Conservation (phyloP, 768 basidiomycete species). For the Rhizopogon vinicolor region DNA sequence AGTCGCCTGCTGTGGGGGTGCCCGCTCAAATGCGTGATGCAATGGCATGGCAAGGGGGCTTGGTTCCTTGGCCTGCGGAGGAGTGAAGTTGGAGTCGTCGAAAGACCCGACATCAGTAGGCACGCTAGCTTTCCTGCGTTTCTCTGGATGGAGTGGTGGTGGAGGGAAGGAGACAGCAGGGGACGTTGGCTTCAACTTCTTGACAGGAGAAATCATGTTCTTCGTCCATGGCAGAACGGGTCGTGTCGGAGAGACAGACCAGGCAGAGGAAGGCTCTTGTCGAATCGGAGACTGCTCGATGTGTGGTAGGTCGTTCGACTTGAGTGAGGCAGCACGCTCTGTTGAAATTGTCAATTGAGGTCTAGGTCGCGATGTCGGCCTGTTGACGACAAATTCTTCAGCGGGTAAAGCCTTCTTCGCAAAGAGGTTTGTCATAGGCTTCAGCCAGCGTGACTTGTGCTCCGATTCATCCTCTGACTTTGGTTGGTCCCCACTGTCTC, state of each 20-base stretch:
- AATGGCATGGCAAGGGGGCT: slow-evolving; percentile 35
- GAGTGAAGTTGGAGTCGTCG: slow-evolving; percentile 18
- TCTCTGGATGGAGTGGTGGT: slow-evolving; percentile 27
- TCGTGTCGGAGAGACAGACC: slow-evolving; percentile 28
- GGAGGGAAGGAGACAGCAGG: slow-evolving; percentile 32
- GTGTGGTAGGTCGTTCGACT: slow-evolving; percentile 19
- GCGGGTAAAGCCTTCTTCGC: slow-evolving; percentile 15
- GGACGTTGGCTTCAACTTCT: slow-evolving; percentile 18
- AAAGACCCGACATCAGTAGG: slow-evolving; percentile 31
- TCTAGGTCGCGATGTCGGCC: slow-evolving; percentile 13
- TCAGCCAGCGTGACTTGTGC: slow-evolving; percentile 30
- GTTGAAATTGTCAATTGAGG: slow-evolving; percentile 41
- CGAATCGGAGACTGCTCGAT: slow-evolving; percentile 23
- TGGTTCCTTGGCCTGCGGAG: slow-evolving; percentile 15
- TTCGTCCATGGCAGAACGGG: slow-evolving; percentile 22
- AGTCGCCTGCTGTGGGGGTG: slow-evolving; percentile 8
- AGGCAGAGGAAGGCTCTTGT: slow-evolving; percentile 22
- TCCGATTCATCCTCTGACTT: slow-evolving; percentile 19
- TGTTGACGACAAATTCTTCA: slow-evolving; percentile 16
- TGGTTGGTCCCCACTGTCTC: slow-evolving; percentile 19
- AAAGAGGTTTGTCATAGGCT: slow-evolving; percentile 28
- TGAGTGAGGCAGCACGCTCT: slow-evolving; percentile 31
- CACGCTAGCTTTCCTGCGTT: slow-evolving; percentile 30
- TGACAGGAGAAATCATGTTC: slow-evolving; percentile 11
- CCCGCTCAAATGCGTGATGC: slow-evolving; percentile 34